A percentile compares a stretch with the other conserved stretches of the same genome.
phyloP scores from a whole-genome alignment of 2,329 filamentous ascomycete genomes.

The Pseudogymnoascus sp. region DNA sequence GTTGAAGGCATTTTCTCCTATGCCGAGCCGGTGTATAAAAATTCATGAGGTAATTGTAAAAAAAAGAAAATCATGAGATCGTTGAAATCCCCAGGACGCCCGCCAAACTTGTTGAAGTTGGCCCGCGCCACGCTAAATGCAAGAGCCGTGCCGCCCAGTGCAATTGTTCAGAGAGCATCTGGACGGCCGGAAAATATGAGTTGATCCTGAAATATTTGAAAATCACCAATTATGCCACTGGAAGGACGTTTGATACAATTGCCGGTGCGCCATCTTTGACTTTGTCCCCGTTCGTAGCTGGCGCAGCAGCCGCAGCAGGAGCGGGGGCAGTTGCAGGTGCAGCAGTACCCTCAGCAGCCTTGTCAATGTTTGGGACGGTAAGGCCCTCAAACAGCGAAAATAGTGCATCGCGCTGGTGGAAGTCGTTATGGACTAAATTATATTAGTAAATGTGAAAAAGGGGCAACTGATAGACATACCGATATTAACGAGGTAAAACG shows the following conservation, averaged over 20 bases:
- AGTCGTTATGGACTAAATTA: slow-evolving; percentile 85
- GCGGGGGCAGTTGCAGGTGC: neutral
- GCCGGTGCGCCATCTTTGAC: slow-evolving; percentile 13
- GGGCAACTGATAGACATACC: slow-evolving; percentile 44
- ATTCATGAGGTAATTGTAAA: slow-evolving; percentile 10
- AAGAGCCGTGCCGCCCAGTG: slow-evolving; percentile 12
- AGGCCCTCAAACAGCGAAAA: slow-evolving; percentile 81
- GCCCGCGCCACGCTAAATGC: slow-evolving; percentile 27
- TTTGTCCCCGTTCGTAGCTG: slow-evolving; percentile 14
- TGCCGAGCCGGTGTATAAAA: slow-evolving; percentile 8
- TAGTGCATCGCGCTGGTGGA: slow-evolving; percentile 73
- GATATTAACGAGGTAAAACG: slow-evolving; percentile 93
- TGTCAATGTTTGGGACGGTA: slow-evolving; percentile 55
- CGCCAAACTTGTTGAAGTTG: slow-evolving; percentile 29
- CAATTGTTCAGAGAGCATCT: slow-evolving; percentile 18
- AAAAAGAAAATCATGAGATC: slow-evolving; percentile 12
- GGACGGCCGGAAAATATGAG: slow-evolving; percentile 1
- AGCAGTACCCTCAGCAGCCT: slow-evolving; percentile 22
- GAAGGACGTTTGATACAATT: slow-evolving; percentile 14
- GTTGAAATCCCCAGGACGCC: slow-evolving; percentile 22
- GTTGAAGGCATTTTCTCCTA: slow-evolving; percentile 11
- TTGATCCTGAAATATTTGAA: slow-evolving; percentile 1
- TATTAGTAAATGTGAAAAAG: slow-evolving; percentile 14
- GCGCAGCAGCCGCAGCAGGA: slow-evolving; percentile 10
- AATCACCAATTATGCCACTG: neutral